phyloP scores from a whole-genome alignment of 495 filamentous ascomycete genomes.

The Penicillium dipodomyicola region DNA sequence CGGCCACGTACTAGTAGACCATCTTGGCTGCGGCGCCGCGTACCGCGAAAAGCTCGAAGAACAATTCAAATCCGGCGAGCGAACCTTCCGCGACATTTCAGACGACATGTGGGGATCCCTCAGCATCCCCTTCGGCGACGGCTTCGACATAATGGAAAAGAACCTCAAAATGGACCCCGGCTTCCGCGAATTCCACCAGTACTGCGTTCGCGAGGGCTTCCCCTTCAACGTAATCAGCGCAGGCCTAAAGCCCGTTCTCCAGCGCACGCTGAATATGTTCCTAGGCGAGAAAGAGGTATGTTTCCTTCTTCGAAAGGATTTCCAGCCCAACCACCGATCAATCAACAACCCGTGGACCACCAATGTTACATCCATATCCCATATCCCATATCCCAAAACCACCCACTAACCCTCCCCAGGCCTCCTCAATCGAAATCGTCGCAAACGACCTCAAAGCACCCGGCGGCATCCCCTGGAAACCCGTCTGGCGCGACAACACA shows the following conservation, averaged over 20 bases:
- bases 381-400: too few relatives aligned
- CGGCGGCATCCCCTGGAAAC: slow-evolving; percentile 63
- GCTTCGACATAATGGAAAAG: slow-evolving; percentile 66
- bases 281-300: slow-evolving; percentile 57
- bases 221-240: slow-evolving; percentile 74
- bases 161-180: slow-evolving; percentile 63
- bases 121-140: slow-evolving; percentile 68
- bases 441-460: slow-evolving; percentile 67
- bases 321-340: background rate
- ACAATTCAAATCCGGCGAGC: slow-evolving; percentile 65
- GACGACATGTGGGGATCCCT: slow-evolving; percentile 77
- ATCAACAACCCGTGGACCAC: background rate
- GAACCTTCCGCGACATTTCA: slow-evolving; percentile 70
- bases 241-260: slow-evolving; percentile 64
- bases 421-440: slow-evolving; percentile 63
- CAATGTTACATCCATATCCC: background rate
- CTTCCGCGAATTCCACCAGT: slow-evolving; percentile 65
- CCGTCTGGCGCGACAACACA: slow-evolving; percentile 66
- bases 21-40: slow-evolving; percentile 59
- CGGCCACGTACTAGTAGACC: slow-evolving; percentile 70
- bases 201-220: slow-evolving; percentile 62
- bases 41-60: slow-evolving; percentile 59
- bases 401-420: slow-evolving; percentile 21
- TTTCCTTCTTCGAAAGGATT: too few relatives aligned
- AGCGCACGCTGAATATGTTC: slow-evolving; percentile 61